phyloP scores from a whole-genome alignment of 176 grass and related monocot species.

The Carex cristatella region DNA sequence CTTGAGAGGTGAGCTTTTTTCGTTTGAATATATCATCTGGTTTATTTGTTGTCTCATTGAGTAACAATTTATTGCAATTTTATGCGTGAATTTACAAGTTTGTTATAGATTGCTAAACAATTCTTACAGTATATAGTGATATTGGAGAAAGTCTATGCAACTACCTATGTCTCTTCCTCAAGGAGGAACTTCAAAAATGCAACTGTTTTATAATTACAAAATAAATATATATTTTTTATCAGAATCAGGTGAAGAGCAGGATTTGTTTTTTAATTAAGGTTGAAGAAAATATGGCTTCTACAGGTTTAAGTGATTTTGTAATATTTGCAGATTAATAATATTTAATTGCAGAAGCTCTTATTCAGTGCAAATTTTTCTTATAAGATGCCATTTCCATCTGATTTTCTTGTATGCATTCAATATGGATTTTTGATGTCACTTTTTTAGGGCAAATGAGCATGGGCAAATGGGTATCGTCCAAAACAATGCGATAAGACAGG shows the following conservation, averaged over 20 bases:
- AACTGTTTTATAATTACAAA: neutral
- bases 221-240: neutral
- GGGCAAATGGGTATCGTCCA: neutral
- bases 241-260: neutral
- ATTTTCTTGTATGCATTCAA: neutral
- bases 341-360: neutral
- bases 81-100: neutral
- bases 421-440: neutral
- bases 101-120: neutral
- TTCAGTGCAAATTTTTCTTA: neutral
- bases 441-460: neutral
- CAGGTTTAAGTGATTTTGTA: neutral
- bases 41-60: neutral
- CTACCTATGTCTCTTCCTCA: neutral
- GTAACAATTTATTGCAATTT: neutral
- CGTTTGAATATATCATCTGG: neutral
- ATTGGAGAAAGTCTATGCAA: neutral
- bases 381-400: neutral
- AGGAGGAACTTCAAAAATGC: neutral
- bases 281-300: neutral
- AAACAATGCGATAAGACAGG: slow-evolving; percentile 40
- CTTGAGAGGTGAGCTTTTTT: slow-evolving; percentile 46
- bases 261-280: neutral
- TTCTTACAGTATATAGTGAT: neutral
- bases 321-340: neutral